These are phyloP conservation scores for Leccinum angustisporum DNA, from an alignment of 1,284 basidiomycete species.

Conservation along the genomic window DNA sequence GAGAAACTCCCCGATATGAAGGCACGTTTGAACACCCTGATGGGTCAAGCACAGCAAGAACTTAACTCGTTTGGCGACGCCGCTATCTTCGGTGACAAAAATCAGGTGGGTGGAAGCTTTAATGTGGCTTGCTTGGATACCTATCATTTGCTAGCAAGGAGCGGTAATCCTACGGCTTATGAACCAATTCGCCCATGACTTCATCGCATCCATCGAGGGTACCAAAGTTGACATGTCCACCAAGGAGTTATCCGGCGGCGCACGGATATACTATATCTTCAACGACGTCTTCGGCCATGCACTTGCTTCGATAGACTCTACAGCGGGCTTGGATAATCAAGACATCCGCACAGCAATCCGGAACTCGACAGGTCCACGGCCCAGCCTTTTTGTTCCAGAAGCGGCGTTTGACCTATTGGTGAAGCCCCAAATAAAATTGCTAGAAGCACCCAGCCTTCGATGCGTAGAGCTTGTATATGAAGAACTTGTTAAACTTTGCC, in stretches of 20 bases:
- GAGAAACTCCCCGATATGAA: conserved; percentile 99
- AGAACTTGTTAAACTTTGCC: conserved; percentile 99
- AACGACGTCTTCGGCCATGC: conserved; percentile 97
- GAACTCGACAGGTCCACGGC: conserved; percentile 96
- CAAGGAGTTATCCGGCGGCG: conserved; percentile 97
- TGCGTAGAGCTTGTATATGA: conserved; percentile 99
- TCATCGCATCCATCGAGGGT: conserved; percentile 96
- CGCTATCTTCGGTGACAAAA: conserved; percentile 89
- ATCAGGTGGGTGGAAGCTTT: conserved; percentile 56
- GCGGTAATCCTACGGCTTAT: conserved; percentile 90
- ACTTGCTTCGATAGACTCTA: conserved; percentile 87
- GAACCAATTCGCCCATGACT: conserved; percentile 99
- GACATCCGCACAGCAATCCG: conserved; percentile 98
- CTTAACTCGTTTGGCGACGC: conserved; percentile 95
- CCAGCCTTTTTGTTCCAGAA: conserved; percentile 96
- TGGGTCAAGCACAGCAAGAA: conserved; percentile 99
- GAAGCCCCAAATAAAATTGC: conserved; percentile 97
- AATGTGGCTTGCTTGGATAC: conserved; percentile 8
- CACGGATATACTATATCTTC: conserved; percentile 99
- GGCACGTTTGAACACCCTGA: conserved; percentile 94
- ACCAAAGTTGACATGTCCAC: conserved; percentile 98
- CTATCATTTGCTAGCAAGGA: conserved; percentile 58
- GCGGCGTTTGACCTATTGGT: conserved; percentile 96
- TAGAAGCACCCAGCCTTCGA: conserved; percentile 90
- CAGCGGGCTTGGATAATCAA: conserved; percentile 86